Evolutionary conservation across 805 yeast genomes (phyloP).

Genomic region (Candida parachauliodes): DNA sequence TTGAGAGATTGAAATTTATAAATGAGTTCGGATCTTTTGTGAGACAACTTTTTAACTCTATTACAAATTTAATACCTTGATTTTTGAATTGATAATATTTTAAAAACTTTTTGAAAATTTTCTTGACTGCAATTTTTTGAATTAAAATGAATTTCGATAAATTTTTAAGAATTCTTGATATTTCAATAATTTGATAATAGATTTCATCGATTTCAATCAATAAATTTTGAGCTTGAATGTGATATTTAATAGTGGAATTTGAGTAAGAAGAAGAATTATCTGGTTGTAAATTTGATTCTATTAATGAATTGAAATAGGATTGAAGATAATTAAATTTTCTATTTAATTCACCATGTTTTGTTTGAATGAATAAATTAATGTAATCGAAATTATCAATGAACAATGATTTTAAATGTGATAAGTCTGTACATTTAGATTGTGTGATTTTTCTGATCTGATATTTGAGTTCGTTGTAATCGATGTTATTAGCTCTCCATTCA

Average conservation of each 20-base stretch:
- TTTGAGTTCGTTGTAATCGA: constrained; percentile 79
- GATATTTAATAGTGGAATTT: no score
- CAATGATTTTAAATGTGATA: constrained; percentile 32
- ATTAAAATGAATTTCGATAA: constrained; percentile 67
- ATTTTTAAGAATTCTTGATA: constrained; percentile 51
- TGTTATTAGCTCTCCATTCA: constrained; percentile 82
- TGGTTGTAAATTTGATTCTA: background rate
- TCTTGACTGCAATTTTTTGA: constrained; percentile 71
- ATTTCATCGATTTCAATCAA: constrained; percentile 22
- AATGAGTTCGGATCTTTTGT: constrained; percentile 52
- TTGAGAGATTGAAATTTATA: constrained; percentile 55
- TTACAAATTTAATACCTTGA: constrained; percentile 17
- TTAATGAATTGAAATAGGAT: constrained; percentile 13
- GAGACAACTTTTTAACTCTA: constrained; percentile 28
- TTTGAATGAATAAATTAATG: constrained; percentile 58
- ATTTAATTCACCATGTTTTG: constrained; percentile 63
- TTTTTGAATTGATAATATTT: constrained; percentile 38
- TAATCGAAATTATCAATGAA: constrained; percentile 59
- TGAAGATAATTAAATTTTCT: constrained; percentile 39
- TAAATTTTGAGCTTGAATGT: background rate
- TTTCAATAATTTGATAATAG: constrained; percentile 35
- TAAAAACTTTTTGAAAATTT: constrained; percentile 66
- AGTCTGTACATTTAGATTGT: constrained; percentile 9
- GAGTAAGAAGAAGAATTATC: no score
- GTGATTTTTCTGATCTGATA: constrained; percentile 59